A percentile compares a stretch with the other conserved stretches of the same genome.
Evolutionary conservation across 1,139 yeast genomes (phyloP).

Genomic region (Zygoascus meyerae): DNA sequence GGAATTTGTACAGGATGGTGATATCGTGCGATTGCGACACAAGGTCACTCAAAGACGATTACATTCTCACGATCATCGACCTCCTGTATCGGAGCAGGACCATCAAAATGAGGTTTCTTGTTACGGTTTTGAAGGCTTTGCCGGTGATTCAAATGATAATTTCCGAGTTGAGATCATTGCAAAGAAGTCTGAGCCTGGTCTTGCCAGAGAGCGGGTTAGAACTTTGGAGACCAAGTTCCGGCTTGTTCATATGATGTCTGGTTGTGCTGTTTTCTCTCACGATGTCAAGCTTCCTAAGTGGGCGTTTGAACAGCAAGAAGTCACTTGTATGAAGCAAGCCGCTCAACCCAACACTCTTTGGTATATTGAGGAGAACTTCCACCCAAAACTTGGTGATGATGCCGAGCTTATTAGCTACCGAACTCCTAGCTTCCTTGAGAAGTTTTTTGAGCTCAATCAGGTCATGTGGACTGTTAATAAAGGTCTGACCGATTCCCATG

Average conservation of each 20-base stretch:
- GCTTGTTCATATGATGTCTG: constrained; percentile 83
- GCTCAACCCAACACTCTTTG: constrained; percentile 67
- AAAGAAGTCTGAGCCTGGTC: constrained; percentile 49
- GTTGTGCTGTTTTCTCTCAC: constrained; percentile 84
- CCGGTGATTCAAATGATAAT: constrained; percentile 94
- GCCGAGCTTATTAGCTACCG: constrained; percentile 59
- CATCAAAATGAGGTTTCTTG: constrained; percentile 95
- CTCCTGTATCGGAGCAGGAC: constrained; percentile 87
- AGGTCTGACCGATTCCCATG: constrained; percentile 78
- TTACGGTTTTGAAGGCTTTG: constrained; percentile 87
- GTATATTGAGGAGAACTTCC: constrained; percentile 74
- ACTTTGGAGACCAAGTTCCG: constrained; percentile 83
- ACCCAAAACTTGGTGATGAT: constrained; percentile 35
- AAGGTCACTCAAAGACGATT: constrained; percentile 65
- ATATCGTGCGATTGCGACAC: constrained; percentile 75
- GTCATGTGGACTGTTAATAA: constrained; percentile 91
- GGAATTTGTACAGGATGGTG: constrained; percentile 66
- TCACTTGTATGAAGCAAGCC: constrained; percentile 84
- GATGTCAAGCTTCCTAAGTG: constrained; percentile 83
- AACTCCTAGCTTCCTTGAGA: constrained; percentile 56
- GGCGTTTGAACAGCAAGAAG: constrained; percentile 98
- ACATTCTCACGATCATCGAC: constrained; percentile 93
- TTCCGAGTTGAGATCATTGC: constrained; percentile 83
- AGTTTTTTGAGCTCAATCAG: constrained; percentile 70
- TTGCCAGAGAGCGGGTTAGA: constrained; percentile 56